Conservation (phyloP, 352 stramenopile species). For the Plasmopara halstedii region DNA sequence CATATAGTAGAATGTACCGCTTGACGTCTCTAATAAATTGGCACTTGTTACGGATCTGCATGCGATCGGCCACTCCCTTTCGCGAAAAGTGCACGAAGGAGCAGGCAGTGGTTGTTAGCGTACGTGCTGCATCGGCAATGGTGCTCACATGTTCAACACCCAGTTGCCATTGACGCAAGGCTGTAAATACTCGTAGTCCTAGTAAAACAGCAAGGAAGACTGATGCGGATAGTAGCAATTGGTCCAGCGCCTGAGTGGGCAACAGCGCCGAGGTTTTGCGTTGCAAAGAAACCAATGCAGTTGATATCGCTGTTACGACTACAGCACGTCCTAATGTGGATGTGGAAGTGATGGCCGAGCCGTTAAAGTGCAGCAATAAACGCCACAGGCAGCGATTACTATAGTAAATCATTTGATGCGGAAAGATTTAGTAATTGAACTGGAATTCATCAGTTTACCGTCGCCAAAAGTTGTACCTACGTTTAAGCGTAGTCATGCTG, state of each 20-base stretch:
- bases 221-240: slow-evolving; percentile 30
- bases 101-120: slow-evolving; percentile 29
- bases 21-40: slow-evolving; percentile 52
- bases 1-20: slow-evolving; percentile 47
- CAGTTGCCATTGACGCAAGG: slow-evolving; percentile 37
- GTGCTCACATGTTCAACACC: slow-evolving; percentile 33
- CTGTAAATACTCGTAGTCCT: slow-evolving; percentile 30
- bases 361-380: slow-evolving; percentile 24
- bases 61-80: slow-evolving; percentile 22
- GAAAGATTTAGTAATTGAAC: too few species aligned
- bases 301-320: slow-evolving; percentile 16
- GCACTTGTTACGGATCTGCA: slow-evolving; percentile 35
- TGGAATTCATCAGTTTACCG: too few species aligned
- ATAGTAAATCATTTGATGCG: slow-evolving; percentile 48
- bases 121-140: slow-evolving; percentile 32
- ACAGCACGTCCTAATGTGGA: slow-evolving; percentile 23
- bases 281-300: slow-evolving; percentile 19
- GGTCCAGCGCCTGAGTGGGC: slow-evolving; percentile 15
- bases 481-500: slow-evolving; percentile 10
- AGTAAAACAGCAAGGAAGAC: slow-evolving; percentile 35
- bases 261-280: slow-evolving; percentile 14
- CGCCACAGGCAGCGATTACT: slow-evolving; percentile 32
- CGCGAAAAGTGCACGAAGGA: slow-evolving; percentile 42
- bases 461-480: too few species aligned
- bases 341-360: slow-evolving; percentile 22